A percentile compares a stretch with the other conserved stretches of the same genome.
phyloP scores from a whole-genome alignment of 306 rosid genomes.

The Lotus japonicus region DNA sequence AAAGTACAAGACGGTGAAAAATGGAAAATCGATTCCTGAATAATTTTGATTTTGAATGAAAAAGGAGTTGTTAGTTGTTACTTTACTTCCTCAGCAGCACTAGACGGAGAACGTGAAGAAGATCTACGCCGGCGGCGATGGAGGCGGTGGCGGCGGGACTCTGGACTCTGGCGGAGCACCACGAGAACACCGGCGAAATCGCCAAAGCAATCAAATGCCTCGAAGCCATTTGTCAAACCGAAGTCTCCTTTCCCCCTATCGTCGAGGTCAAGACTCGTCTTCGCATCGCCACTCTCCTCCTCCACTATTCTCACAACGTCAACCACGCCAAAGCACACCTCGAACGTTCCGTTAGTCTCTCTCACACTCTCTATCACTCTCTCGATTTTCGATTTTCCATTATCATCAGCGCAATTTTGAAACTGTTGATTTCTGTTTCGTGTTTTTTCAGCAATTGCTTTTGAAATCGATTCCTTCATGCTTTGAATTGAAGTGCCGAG shows the following conservation, averaged over 20 bases:
- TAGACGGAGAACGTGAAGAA: too few relatives aligned
- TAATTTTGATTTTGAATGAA: too few relatives aligned
- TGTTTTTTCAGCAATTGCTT: conserved; percentile 52
- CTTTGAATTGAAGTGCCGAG: conserved; percentile 82
- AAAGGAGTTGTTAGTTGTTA: too few relatives aligned
- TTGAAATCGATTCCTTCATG: conserved; percentile 78
- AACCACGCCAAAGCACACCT: conserved; percentile 85
- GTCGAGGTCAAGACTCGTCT: conserved; percentile 93
- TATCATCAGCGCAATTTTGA: too few relatives aligned
- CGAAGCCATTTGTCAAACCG: conserved; percentile 86
- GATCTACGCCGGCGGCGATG: conserved; percentile 43
- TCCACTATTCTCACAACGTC: conserved; percentile 75
- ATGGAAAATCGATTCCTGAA: too few relatives aligned
- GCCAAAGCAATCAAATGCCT: conserved; percentile 80
- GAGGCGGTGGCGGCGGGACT: conserved; percentile 91
- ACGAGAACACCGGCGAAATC: conserved; percentile 64
- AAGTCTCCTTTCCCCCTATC: conserved; percentile 76
- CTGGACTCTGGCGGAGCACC: conserved; percentile 78
- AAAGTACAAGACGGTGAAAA: too few relatives aligned
- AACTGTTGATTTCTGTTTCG: neutral
- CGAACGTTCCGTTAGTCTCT: conserved; percentile 63
- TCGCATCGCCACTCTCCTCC: conserved; percentile 80
- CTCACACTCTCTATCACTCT: too few relatives aligned
- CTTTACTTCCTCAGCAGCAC: too few relatives aligned
- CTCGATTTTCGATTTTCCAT: too few relatives aligned